Percentiles rank a stretch among this genome's conserved stretches.
Conservation (phyloP, 208 protist species). For the Wallacemonas sp. region DNA sequence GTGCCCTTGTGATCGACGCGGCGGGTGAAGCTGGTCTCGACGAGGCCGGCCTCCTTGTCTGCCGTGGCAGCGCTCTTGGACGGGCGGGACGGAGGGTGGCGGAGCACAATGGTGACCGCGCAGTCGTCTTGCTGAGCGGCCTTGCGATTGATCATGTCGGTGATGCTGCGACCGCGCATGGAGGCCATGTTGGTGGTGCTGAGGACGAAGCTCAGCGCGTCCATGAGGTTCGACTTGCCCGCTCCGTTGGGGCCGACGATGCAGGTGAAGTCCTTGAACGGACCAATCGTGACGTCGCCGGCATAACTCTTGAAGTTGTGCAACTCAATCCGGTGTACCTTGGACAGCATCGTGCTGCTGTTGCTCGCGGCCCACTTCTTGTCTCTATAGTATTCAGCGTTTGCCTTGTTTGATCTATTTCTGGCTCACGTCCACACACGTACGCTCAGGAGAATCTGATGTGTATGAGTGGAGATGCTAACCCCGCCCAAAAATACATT, state of each 20-base stretch:
- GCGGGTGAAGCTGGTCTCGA: conserved; percentile 85
- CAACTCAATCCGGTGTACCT: conserved; percentile 91
- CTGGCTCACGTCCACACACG: no score
- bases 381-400: no score
- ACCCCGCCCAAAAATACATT: no score
- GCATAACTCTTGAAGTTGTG: conserved; percentile 99
- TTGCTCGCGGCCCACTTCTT: no score
- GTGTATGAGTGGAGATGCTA: no score
- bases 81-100: conserved; percentile 23
- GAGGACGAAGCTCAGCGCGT: conserved; percentile 98
- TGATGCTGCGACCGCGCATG: conserved; percentile 80
- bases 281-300: conserved; percentile 93
- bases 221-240: conserved; percentile 99
- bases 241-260: conserved; percentile 99
- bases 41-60: conserved; percentile 11
- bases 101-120: conserved; percentile 82
- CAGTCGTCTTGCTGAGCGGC: conserved; percentile 44
- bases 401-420: no score
- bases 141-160: conserved; percentile 94
- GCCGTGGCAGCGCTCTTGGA: conserved; percentile 6
- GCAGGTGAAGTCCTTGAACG: conserved; percentile 98
- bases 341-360: conserved; percentile 66
- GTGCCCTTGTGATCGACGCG: conserved; percentile 54
- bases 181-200: conserved; percentile 57
- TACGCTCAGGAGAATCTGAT: no score